Evolutionary conservation across 176 grass and related monocot species (phyloP), one percentile per base, ranked within the genome.

Genomic region (Zizania latifolia): DNA sequence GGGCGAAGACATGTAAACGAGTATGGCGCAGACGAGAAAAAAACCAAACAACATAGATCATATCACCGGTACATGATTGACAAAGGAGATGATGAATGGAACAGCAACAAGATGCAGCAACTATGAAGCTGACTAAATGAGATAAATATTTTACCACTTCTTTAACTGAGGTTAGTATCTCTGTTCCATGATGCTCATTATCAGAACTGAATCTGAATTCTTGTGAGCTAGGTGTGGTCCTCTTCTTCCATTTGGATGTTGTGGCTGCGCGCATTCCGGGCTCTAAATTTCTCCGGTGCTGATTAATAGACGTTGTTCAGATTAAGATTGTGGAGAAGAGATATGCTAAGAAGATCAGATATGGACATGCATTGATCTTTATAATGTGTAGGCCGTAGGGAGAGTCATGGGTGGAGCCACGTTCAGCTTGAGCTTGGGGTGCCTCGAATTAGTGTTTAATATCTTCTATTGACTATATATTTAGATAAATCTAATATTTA

Each of bases 221-320:
- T 59, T 75, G 55, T 45, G 19, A 35, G n/a, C 48, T 53, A 53
- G 7, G 15, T 35, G 51, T 80, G 70, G 70, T 81, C 77, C 77
- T n/a, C 77, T 75, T 65, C 3, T 10, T 7, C 48, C 10, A 31
- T 36, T 65, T 57, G 38, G 68, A 58, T 58, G 63, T 10, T 74
- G 51, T 17, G 70, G 83, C 62, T 86, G 70, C 70, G 71, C 63
- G 78, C 28, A 76, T 81, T 17, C 71, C 73, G 79, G 85, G 79
- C 73, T 82, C 30, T 45, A 86, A 86, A 71, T 4, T 33, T 72
- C 26, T 23, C 74, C 8, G 0, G 2, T 7, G 50, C 15, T 58
- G 66, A 82, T 87, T 82, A 55, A 64, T 68, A 71, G 11, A 26
- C 44, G 48, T 45, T n/a, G n/a, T 7, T 27, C 5, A 28, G 45